Evolutionary conservation across 163 green algal species (phyloP).

Genomic region (Chlorella variabilis): DNA sequence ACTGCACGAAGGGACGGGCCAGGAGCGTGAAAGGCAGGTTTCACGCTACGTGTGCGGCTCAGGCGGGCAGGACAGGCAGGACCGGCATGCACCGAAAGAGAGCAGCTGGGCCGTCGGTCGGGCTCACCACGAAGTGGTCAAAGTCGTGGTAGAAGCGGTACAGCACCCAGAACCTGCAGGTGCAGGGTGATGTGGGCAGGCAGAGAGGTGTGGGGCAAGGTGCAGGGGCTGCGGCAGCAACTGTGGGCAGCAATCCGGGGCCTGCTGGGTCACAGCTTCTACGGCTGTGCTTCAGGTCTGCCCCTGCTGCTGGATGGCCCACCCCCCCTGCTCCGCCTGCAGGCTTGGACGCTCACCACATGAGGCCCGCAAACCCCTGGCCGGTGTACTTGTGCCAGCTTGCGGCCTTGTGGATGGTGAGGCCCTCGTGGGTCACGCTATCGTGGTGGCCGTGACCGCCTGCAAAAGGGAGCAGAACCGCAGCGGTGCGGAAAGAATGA

Average conservation of each 20-base stretch:
- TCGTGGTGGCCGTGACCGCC: conserved; percentile 39
- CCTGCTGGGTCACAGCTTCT: no score
- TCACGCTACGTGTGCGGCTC: no score
- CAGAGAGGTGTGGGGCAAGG: neutral
- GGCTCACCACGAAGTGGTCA: conserved; percentile 58
- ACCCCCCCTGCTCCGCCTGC: no score
- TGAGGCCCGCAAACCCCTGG: conserved; percentile 61
- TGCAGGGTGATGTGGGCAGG: neutral
- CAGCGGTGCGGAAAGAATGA: no score
- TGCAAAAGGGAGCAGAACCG: neutral
- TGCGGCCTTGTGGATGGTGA: conserved; percentile 64
- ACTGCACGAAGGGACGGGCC: conserved; percentile 39
- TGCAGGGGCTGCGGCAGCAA: no score
- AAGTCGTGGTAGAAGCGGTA: conserved; percentile 70
- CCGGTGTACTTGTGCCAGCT: conserved; percentile 54
- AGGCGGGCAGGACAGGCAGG: no score
- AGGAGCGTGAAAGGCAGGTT: no score
- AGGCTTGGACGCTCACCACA: conserved; percentile 73
- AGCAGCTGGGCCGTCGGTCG: no score
- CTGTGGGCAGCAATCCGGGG: neutral
- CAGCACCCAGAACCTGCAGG: conserved; percentile 72
- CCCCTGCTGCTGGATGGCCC: no score
- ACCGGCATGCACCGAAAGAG: no score
- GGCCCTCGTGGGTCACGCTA: conserved; percentile 60
- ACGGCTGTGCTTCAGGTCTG: no score